Evolutionary conservation across 164 flowering plant genomes (phyloP).

Genomic region (Vitis cinerea): DNA sequence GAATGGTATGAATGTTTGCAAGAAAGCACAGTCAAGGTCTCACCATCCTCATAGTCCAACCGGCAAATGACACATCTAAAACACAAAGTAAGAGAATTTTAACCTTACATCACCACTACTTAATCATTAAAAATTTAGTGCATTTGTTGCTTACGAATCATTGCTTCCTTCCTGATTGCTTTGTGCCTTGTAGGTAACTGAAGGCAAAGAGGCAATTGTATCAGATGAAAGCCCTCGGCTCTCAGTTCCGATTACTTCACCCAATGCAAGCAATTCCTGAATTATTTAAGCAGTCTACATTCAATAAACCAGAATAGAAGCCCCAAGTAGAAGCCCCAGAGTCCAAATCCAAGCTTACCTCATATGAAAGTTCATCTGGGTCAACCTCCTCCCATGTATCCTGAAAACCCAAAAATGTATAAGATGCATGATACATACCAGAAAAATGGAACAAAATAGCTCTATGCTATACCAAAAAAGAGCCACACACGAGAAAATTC

Average conservation of each 20-base stretch:
- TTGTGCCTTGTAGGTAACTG: slow-evolving; percentile 56
- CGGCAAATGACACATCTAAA: slow-evolving; percentile 91
- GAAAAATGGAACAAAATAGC: neutral
- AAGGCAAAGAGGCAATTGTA: slow-evolving; percentile 74
- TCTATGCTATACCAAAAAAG: neutral
- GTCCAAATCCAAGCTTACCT: slow-evolving; percentile 40
- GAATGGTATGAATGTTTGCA: slow-evolving; percentile 89
- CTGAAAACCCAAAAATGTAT: slow-evolving; percentile 32
- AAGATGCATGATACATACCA: slow-evolving; percentile 1
- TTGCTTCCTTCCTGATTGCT: slow-evolving; percentile 53
- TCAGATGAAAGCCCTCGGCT: slow-evolving; percentile 92
- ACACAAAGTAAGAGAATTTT: slow-evolving; percentile 1
- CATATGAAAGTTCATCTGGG: slow-evolving; percentile 94
- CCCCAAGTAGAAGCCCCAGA: neutral
- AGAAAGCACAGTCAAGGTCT: slow-evolving; percentile 62
- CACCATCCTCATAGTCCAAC: slow-evolving; percentile 83
- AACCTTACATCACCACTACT: neutral
- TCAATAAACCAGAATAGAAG: neutral
- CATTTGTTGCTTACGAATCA: slow-evolving; percentile 61
- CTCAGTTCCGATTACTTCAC: slow-evolving; percentile 84
- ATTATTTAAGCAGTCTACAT: slow-evolving; percentile 8
- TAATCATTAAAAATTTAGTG: neutral
- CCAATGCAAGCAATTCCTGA: slow-evolving; percentile 87
- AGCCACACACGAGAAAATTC: neutral
- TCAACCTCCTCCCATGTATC: slow-evolving; percentile 89